Base-by-base conservation (phyloP, 805 yeast species). In the Cyberlindnera mrakii region DNA sequence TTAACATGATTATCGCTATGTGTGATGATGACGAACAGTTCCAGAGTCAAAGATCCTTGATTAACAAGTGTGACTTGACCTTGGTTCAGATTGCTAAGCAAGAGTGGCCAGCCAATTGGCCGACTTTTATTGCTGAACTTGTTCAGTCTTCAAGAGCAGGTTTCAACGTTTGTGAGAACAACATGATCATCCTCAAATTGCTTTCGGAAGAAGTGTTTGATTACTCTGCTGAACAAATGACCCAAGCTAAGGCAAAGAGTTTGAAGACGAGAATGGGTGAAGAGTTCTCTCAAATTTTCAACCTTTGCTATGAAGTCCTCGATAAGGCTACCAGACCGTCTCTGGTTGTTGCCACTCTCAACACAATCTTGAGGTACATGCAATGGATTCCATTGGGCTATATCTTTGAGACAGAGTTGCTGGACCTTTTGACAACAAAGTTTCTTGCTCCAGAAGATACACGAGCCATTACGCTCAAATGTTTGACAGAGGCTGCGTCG, bases 51-150 rank as follows among this genome's bases (percentile, higher is more conserved):
- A 82, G 82, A 57, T 81, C 96, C 17, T 73, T 93, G 58, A 87
- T 93, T 59, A 87, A 85, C 69, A 93, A 93, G 64, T 89, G 90
- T 55, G 96, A 93, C 66, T 74, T 93, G 58, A 91, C 98, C 14
- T 71, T 93, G 57, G 99, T 93, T 31, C 95, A 90, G 59, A 82
- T 93, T 41, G 77, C 93, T 58, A 93, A 93, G 59, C 98, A 93
- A 67, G 99, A 93, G 63, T 93, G 99, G 99, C 99, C 99, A 30
- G 87, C 82, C 54, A 85, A 90, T 63, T 93, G 99, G 99, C 98
- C 98, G 16, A 85, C 83, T 56, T 93, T 93, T 58, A 85, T 93
- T 40, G 96, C 96, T 15, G 99, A 93, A 63, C 77, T 93, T 44
- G 93, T 91, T 37, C 77, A 75, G 47, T 82, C 95, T 50, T 82